These are phyloP conservation scores for Sporisorium scitamineum DNA, from an alignment of 1,284 basidiomycete species.

Conservation along the genomic window DNA sequence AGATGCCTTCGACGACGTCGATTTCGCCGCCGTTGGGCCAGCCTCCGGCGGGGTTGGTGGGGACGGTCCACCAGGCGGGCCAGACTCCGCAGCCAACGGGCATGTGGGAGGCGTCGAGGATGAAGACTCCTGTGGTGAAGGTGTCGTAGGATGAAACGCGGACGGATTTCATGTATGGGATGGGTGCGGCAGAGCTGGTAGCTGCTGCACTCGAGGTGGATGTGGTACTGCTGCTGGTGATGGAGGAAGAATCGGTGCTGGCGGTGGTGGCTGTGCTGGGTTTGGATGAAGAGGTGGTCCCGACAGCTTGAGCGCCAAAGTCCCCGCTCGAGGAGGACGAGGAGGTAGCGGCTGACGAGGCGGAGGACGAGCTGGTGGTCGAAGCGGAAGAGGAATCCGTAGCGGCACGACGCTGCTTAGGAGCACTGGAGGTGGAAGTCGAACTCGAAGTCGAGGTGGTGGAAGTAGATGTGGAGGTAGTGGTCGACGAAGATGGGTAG, in stretches of 20 bases:
- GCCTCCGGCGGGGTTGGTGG: conserved; percentile 35
- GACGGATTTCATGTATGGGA: conserved; percentile 47
- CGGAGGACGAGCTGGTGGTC: conserved; percentile 1
- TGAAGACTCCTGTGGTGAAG: conserved; percentile 56
- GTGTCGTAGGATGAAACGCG: conserved; percentile 49
- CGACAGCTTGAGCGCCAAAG: not conserved
- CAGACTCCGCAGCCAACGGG: conserved; percentile 59
- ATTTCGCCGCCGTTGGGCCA: conserved; percentile 64
- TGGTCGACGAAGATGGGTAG: conserved; percentile 23
- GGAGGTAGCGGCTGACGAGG: not conserved
- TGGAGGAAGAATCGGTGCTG: conserved; percentile 5
- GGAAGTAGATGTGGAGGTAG: conserved; percentile 3
- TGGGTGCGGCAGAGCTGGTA: conserved; percentile 22
- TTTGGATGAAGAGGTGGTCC: conserved; percentile 5
- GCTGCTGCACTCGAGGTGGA: conserved; percentile 17
- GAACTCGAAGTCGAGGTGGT: conserved; percentile 9
- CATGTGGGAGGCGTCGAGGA: conserved; percentile 50
- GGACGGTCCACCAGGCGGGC: conserved; percentile 64
- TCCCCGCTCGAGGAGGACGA: conserved; percentile 8
- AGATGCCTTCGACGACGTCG: conserved; percentile 61
- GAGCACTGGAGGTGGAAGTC: conserved; percentile 10
- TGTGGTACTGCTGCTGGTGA: conserved; percentile 8
- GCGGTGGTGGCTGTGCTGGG: not conserved
- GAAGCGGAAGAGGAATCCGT: conserved; percentile 11
- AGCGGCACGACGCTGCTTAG: conserved; percentile 15